Evolutionary conservation across 2,329 filamentous ascomycete genomes (phyloP), one percentile per base, ranked within the genome.

Genomic region (Geosmithia morbida): DNA sequence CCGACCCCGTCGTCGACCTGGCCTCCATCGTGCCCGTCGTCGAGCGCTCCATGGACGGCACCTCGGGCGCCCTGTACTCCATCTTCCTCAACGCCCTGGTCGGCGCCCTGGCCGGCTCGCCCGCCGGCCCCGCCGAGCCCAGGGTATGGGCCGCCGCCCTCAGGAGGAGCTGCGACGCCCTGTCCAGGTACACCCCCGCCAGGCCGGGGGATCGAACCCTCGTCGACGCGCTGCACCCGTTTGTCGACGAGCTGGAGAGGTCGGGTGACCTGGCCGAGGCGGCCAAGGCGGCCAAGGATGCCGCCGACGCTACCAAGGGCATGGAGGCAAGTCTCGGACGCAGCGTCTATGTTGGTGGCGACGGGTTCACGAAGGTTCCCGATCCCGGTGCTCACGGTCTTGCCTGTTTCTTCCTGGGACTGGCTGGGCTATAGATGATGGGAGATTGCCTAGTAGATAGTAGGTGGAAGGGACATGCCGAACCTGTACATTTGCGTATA

Each of bases 61-160:
- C 77, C 2, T 79, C 76, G 1, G 76, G 77, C 3, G 75, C 74
- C 2, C 63, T 79, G 2, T 77, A 76, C 57, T 84, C 87, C 58
- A 95, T 96, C 61, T 95, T 94, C 71, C 72, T 95, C 51, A 94
- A 94, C 61, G 81, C 87, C 0, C 79, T 95, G 6, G 79, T 86
- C 19, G 77, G 83, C 52, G 80, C 72, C 2, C 67, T 80, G 17
- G 68, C 69, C 42, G 33, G 13, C 11, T 57, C 63, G 0, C 58
- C 63, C 0, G 58, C 66, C 2, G 67, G 68, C 10, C 56, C 62
- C 5, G 64, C 65, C 2, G 64, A 64, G 3, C 56, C 66, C 5
- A 55, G 67, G 42, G 52, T 67, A 55, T 72, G 75, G 81, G 65
- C 81, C 2, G 68, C 73, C 30, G 89, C 88, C 1, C 70, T 96